Conservation (phyloP, 2,329 filamentous ascomycete genomes). For the Dothideomycetes sp. region DNA sequence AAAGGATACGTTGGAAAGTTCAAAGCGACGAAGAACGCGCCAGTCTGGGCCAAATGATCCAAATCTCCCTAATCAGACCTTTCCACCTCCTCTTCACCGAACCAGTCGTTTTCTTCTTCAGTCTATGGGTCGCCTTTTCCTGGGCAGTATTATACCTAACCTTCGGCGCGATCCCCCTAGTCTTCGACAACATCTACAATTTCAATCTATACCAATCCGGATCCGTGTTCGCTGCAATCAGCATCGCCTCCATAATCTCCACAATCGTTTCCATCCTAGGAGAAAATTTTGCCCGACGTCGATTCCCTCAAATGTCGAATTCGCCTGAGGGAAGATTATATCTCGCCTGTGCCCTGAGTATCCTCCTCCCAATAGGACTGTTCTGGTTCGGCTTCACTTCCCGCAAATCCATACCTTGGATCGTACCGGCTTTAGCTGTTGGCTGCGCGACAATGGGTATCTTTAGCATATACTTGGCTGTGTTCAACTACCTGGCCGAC, state of each 20-base stretch:
- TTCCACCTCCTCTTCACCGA: slow-evolving; percentile 71
- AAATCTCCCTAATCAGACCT: slow-evolving; percentile 64
- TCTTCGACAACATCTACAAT: slow-evolving; percentile 59
- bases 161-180: slow-evolving; percentile 69
- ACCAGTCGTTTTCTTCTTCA: slow-evolving; percentile 76
- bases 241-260: slow-evolving; percentile 55
- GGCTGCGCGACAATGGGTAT: slow-evolving; percentile 75
- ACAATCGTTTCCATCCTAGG: slow-evolving; percentile 54
- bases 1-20: slow-evolving; percentile 70
- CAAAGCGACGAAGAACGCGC: slow-evolving; percentile 67
- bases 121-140: slow-evolving; percentile 78
- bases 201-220: slow-evolving; percentile 62
- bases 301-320: slow-evolving; percentile 29
- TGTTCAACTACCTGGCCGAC: slow-evolving; percentile 89
- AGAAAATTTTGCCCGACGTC: slow-evolving; percentile 12
- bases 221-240: slow-evolving; percentile 65
- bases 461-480: slow-evolving; percentile 74
- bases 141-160: slow-evolving; percentile 86
- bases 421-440: slow-evolving; percentile 60
- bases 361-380: slow-evolving; percentile 67
- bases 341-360: slow-evolving; percentile 68
- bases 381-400: slow-evolving; percentile 74
- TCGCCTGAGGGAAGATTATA: slow-evolving; percentile 72
- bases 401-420: slow-evolving; percentile 56
- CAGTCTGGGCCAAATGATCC: slow-evolving; percentile 59